phyloP scores from a whole-genome alignment of 2,329 filamentous ascomycete genomes.

The Trichoderma harzianum region DNA sequence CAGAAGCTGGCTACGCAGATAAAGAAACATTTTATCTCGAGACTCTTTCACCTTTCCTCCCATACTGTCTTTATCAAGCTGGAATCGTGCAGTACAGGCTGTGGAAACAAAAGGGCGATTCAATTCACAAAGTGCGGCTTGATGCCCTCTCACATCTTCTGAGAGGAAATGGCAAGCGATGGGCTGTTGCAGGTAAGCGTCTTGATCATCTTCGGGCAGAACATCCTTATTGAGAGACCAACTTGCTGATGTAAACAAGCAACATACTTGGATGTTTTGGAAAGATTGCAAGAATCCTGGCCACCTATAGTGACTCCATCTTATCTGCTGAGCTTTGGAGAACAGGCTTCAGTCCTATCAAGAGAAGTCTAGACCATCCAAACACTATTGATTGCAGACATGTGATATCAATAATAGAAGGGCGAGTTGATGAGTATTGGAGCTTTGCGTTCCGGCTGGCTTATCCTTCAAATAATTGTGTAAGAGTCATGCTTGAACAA shows the following conservation, averaged over 20 bases:
- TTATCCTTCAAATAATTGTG: not conserved
- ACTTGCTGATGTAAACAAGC: not conserved
- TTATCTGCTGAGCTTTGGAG: not conserved
- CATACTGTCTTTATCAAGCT: not conserved
- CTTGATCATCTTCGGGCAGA: not conserved
- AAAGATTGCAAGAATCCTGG: not conserved
- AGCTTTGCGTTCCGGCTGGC: not conserved
- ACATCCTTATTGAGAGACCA: too few relatives aligned
- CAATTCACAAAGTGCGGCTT: too few relatives aligned
- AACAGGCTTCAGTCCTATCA: not conserved
- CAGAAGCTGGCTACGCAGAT: not conserved
- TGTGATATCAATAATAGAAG: not conserved
- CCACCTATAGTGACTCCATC: not conserved
- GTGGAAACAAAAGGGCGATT: not conserved
- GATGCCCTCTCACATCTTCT: too few relatives aligned
- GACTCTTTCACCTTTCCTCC: not conserved
- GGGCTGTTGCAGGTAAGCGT: not conserved
- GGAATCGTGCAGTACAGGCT: not conserved
- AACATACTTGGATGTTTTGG: not conserved
- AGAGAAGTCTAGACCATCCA: not conserved
- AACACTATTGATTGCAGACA: not conserved
- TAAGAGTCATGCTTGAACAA: not conserved
- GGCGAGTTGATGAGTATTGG: not conserved
- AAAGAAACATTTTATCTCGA: not conserved
- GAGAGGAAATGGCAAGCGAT: not conserved